These are phyloP conservation scores for Tolypocladium capitatum DNA, from an alignment of 2,329 filamentous ascomycete species.

Conservation along the genomic window DNA sequence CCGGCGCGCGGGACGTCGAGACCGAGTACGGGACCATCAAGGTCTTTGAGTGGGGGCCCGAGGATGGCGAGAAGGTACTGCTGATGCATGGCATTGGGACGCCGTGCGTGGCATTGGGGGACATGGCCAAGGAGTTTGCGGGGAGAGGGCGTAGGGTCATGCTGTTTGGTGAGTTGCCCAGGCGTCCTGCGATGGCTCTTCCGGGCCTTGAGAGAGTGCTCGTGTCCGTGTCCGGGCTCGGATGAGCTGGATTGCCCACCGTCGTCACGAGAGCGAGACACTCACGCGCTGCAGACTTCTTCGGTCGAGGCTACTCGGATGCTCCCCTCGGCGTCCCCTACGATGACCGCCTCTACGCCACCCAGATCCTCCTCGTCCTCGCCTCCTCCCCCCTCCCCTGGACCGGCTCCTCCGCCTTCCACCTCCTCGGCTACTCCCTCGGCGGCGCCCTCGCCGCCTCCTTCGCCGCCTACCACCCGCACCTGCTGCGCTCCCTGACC, in stretches of 20 bases:
- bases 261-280: neutral
- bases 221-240: neutral
- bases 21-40: constrained; percentile 59
- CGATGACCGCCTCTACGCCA: constrained; percentile 49
- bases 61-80: constrained; percentile 56
- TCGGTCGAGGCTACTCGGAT: constrained; percentile 67
- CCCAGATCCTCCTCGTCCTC: constrained; percentile 53
- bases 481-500: constrained; percentile 47
- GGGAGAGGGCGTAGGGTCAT: constrained; percentile 60
- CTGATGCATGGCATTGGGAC: constrained; percentile 74
- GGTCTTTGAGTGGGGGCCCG: constrained; percentile 71
- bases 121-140: constrained; percentile 52
- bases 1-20: constrained; percentile 53
- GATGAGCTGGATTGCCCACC: neutral
- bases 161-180: constrained; percentile 47
- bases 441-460: constrained; percentile 61
- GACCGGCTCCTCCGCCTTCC: constrained; percentile 44
- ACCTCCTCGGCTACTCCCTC: constrained; percentile 66
- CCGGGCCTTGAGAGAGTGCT: neutral
- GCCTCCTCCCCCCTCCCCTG: constrained; percentile 48
- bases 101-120: constrained; percentile 55
- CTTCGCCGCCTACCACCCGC: constrained; percentile 57
- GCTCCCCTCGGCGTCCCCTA: constrained; percentile 46
- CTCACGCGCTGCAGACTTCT: constrained; percentile 41
- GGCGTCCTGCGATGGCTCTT: constrained; percentile 5